Conservation (phyloP, 345 rosid species). For the Crucihimalaya himalaica region DNA sequence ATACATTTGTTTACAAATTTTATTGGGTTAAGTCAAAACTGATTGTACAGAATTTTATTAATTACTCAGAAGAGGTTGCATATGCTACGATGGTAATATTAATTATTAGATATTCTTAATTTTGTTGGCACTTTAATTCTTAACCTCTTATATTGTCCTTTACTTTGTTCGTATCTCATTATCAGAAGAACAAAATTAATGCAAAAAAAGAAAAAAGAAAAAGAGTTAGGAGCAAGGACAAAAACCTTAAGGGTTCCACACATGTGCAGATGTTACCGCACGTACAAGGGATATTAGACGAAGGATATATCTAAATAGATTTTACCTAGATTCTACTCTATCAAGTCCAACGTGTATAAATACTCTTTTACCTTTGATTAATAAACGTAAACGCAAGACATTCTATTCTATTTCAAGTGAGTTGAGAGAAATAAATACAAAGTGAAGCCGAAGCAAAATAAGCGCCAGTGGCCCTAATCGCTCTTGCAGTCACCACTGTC, state of each 20-base stretch:
- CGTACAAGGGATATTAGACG: constrained; percentile 22
- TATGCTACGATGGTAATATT: no score
- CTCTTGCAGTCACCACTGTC: constrained; percentile 33
- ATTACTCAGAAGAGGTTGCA: no score
- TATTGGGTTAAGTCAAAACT: no score
- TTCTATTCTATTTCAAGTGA: no score
- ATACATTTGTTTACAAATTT: no score
- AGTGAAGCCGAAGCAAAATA: constrained; percentile 21
- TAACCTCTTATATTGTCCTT: background rate
- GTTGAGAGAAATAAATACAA: background rate
- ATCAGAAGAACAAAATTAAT: background rate
- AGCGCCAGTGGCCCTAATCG: constrained; percentile 43
- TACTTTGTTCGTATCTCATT: background rate
- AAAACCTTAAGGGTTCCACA: constrained; percentile 19
- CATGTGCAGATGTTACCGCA: constrained; percentile 11
- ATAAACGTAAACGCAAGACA: no score
- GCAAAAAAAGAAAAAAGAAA: background rate
- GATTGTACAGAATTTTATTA: no score
- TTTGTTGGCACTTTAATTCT: background rate
- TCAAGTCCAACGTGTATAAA: no score
- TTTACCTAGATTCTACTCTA: no score
- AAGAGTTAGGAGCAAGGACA: background rate
- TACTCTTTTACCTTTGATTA: no score
- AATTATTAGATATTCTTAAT: no score
- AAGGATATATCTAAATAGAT: no score